phyloP scores from a whole-genome alignment of 2,329 filamentous ascomycete genomes.

The Rhexocercosporidium sp. region DNA sequence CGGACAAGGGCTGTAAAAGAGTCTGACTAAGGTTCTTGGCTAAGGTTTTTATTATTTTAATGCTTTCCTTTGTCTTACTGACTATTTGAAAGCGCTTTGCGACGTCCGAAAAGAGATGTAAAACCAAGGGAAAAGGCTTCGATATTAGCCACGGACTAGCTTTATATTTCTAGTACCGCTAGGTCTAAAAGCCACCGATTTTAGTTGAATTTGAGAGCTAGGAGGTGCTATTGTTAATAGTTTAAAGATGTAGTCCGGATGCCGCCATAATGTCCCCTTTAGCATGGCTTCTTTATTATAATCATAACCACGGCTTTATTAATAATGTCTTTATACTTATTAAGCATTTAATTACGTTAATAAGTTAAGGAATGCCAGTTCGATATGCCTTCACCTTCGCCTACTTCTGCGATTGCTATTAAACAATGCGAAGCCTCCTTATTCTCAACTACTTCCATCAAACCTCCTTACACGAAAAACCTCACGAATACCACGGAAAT shows the following conservation, averaged over 20 bases:
- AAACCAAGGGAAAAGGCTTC: background rate
- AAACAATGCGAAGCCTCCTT: conserved; percentile 4
- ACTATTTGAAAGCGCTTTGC: background rate
- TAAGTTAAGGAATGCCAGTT: background rate
- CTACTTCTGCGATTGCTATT: conserved; percentile 5
- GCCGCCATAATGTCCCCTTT: background rate
- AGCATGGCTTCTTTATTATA: background rate
- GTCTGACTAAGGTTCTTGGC: background rate
- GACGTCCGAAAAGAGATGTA: background rate
- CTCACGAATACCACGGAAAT: background rate
- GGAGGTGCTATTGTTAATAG: background rate
- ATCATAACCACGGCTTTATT: background rate
- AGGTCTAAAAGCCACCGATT: background rate
- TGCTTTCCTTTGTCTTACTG: too few relatives aligned
- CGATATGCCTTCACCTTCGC: background rate
- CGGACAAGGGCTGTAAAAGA: background rate
- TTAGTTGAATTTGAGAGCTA: background rate
- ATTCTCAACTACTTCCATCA: background rate
- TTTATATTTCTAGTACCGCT: background rate
- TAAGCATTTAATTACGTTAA: background rate
- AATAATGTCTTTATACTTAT: background rate
- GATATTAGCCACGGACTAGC: background rate
- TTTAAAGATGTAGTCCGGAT: background rate
- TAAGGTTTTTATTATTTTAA: background rate
- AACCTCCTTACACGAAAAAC: background rate